Conservation (phyloP, 2,329 filamentous ascomycete species). For the Beauveria rudraprayagi region DNA sequence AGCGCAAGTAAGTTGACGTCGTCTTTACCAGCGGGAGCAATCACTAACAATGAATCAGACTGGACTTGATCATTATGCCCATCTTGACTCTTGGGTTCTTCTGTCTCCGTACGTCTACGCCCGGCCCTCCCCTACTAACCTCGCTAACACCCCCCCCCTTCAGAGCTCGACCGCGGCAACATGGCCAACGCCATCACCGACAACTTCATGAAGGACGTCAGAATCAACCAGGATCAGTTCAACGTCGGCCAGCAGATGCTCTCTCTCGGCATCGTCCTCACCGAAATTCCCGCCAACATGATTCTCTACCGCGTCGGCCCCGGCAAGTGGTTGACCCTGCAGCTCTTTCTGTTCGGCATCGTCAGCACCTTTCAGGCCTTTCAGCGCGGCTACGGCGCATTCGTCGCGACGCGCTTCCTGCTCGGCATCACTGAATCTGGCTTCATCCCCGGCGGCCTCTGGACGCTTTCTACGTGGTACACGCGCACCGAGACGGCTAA, state of each 20-base stretch:
- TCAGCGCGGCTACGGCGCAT: conserved; percentile 36
- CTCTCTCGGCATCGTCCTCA: conserved; percentile 37
- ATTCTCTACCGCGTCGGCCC: conserved; percentile 24
- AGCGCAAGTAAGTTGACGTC: conserved; percentile 20
- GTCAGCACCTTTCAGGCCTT: conserved; percentile 49
- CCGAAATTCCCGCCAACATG: conserved; percentile 32
- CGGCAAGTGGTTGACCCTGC: conserved; percentile 41
- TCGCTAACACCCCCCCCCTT: not conserved
- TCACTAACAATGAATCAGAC: conserved; percentile 15
- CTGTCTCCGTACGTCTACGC: conserved; percentile 29
- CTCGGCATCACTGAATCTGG: conserved; percentile 46
- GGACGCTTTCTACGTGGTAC: conserved; percentile 48
- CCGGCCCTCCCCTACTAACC: not conserved
- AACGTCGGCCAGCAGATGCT: conserved; percentile 45
- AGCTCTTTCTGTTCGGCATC: conserved; percentile 45
- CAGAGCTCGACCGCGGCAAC: conserved; percentile 24
- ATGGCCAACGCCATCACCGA: conserved; percentile 40
- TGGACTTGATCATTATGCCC: conserved; percentile 35
- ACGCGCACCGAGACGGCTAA: conserved; percentile 43
- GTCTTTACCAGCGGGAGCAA: not conserved
- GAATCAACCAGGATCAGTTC: conserved; percentile 42
- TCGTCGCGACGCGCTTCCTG: conserved; percentile 41
- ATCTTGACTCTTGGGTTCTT: conserved; percentile 35
- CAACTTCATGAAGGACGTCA: conserved; percentile 41
- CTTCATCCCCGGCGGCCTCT: conserved; percentile 45